A percentile compares a stretch with the other conserved stretches of the same genome.
These are phyloP conservation scores for Iris pallida DNA, from an alignment of 116 monocot species.

Conservation along the genomic window DNA sequence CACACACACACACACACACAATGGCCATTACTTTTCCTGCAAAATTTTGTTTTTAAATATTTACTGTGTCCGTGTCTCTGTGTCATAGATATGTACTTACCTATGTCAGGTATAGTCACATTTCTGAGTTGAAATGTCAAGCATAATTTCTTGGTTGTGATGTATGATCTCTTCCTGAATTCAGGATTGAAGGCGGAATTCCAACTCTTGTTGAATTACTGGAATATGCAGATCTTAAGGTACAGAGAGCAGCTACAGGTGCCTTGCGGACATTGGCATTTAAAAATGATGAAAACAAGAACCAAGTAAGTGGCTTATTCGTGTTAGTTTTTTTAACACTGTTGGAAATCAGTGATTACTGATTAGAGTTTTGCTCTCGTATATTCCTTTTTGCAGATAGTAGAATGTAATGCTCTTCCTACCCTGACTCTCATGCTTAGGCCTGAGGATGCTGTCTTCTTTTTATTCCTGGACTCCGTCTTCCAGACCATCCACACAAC, in stretches of 20 bases:
- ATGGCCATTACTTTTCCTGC: too few relatives aligned
- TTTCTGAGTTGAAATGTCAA: neutral
- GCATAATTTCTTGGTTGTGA: neutral
- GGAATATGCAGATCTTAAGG: slow-evolving; percentile 77
- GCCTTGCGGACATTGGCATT: slow-evolving; percentile 91
- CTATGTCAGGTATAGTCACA: slow-evolving; percentile 62
- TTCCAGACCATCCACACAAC: too few relatives aligned
- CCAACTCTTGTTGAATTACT: slow-evolving; percentile 93
- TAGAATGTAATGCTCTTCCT: slow-evolving; percentile 92
- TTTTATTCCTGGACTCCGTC: too few relatives aligned
- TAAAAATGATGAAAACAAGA: slow-evolving; percentile 99
- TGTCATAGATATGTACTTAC: too few relatives aligned
- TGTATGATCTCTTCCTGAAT: slow-evolving; percentile 11
- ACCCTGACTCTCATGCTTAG: slow-evolving; percentile 91
- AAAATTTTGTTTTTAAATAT: too few relatives aligned
- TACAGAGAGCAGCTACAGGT: slow-evolving; percentile 89
- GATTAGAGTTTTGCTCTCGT: neutral
- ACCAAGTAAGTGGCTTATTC: slow-evolving; percentile 43
- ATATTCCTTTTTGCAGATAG: slow-evolving; percentile 58
- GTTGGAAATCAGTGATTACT: too few relatives aligned
- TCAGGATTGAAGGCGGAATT: slow-evolving; percentile 88
- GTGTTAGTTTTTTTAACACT: neutral
- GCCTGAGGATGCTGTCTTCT: slow-evolving; percentile 83
- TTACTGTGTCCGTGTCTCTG: too few relatives aligned
- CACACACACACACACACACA: too few relatives aligned